Conservation (phyloP, 495 filamentous ascomycete genomes). For the Trichoderma asperelloides region DNA sequence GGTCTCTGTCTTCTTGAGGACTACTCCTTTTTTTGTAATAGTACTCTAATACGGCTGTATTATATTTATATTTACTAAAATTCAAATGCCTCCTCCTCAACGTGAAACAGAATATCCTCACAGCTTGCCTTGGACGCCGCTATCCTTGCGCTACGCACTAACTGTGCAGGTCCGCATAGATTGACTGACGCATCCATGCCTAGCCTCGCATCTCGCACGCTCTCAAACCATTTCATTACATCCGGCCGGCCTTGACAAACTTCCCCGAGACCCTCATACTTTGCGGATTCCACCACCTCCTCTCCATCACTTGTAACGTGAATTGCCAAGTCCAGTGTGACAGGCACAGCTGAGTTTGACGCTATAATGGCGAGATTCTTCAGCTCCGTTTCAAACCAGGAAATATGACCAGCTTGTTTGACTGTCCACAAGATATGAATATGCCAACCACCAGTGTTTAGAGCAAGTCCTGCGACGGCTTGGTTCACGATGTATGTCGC, state of each 20-base stretch:
- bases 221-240: slow-evolving; percentile 10
- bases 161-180: slow-evolving; percentile 12
- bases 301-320: slow-evolving; percentile 8
- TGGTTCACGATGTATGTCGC: slow-evolving; percentile 14
- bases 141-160: slow-evolving; percentile 11
- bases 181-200: slow-evolving; percentile 13
- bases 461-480: background rate
- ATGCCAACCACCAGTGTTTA: slow-evolving; percentile 6
- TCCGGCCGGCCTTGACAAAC: slow-evolving; percentile 13
- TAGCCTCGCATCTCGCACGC: background rate
- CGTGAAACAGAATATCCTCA: slow-evolving; percentile 10
- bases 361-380: background rate
- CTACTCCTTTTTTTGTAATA: no score
- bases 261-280: slow-evolving; percentile 11
- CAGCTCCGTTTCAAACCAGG: slow-evolving; percentile 17
- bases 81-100: slow-evolving; percentile 19
- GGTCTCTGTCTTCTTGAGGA: no score
- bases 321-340: slow-evolving; percentile 14
- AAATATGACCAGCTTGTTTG: slow-evolving; percentile 6
- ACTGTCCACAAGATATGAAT: slow-evolving; percentile 17
- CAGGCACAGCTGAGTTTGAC: background rate
- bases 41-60: no score
- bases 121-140: slow-evolving; percentile 13
- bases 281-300: background rate
- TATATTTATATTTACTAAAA: slow-evolving; percentile 9